A percentile compares a stretch with the other conserved stretches of the same genome.
These are phyloP conservation scores for Paecilomyces sp. DNA, from an alignment of 2,329 filamentous ascomycete genomes.

Conservation along the genomic window DNA sequence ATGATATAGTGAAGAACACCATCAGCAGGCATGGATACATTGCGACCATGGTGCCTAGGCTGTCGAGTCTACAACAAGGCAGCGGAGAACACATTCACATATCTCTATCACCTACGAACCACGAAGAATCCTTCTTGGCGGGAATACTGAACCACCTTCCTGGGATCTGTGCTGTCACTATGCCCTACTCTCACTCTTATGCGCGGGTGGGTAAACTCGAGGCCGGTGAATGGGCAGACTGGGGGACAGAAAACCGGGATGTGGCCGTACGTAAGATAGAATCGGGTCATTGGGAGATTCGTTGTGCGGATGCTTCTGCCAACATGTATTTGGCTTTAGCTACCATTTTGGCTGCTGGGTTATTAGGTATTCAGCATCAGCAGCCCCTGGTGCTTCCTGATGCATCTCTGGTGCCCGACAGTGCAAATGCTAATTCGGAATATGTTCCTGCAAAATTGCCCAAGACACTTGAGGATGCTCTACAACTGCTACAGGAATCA, in stretches of 20 bases:
- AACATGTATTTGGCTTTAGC: conserved; percentile 68
- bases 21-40: not conserved
- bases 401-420: not conserved
- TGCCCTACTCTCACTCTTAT: conserved; percentile 62
- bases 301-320: conserved; percentile 69
- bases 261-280: conserved; percentile 62
- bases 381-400: not conserved
- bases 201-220: conserved; percentile 61
- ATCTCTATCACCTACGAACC: conserved; percentile 30
- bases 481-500: too few relatives aligned
- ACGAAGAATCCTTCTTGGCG: conserved; percentile 60
- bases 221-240: conserved; percentile 60
- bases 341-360: conserved; percentile 54
- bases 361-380: conserved; percentile 41
- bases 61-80: not conserved
- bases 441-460: too few relatives aligned
- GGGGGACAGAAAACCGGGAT: conserved; percentile 74
- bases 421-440: not conserved
- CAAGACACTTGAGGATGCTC: too few relatives aligned
- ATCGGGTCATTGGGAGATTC: conserved; percentile 67
- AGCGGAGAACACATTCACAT: conserved; percentile 48
- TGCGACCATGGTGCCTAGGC: not conserved
- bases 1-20: not conserved
- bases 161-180: conserved; percentile 61
- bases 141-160: conserved; percentile 61